Percentiles rank a stretch among this genome's conserved stretches.
phyloP scores from a whole-genome alignment of 2,329 filamentous ascomycete species.

The Arthrobotrys megalospora region DNA sequence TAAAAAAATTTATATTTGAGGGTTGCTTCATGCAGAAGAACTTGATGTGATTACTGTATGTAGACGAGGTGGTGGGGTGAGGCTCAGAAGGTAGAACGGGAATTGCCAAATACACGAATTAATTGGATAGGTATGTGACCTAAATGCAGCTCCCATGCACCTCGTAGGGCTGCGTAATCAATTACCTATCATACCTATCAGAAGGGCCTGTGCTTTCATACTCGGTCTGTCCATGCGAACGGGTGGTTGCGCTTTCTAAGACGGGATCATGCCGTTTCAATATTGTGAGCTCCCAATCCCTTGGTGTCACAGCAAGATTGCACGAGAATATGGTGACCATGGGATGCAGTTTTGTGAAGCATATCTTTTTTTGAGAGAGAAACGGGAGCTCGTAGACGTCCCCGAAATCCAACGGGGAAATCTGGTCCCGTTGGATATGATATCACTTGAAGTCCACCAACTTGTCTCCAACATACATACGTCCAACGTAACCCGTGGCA shows the following conservation, averaged over 20 bases:
- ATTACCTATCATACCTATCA: slow-evolving; percentile 9
- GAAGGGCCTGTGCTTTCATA: slow-evolving; percentile 11
- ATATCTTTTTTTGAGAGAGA: neutral
- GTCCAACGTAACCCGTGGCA: slow-evolving; percentile 30
- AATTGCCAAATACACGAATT: neutral
- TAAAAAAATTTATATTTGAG: slow-evolving; percentile 24
- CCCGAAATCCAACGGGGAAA: neutral
- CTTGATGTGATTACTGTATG: slow-evolving; percentile 25
- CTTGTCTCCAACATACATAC: slow-evolving; percentile 5
- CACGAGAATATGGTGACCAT: slow-evolving; percentile 33
- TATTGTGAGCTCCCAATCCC: slow-evolving; percentile 26
- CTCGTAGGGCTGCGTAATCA: slow-evolving; percentile 52
- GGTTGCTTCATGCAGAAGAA: slow-evolving; percentile 23
- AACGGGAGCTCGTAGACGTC: slow-evolving; percentile 15
- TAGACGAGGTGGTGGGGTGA: slow-evolving; percentile 31
- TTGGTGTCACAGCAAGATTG: slow-evolving; percentile 38
- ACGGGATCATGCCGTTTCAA: slow-evolving; percentile 14
- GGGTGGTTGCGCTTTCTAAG: slow-evolving; percentile 26
- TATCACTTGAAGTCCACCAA: slow-evolving; percentile 9
- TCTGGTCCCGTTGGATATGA: slow-evolving; percentile 15
- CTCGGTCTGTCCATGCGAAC: slow-evolving; percentile 15
- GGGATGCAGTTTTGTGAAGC: neutral
- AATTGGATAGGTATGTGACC: slow-evolving; percentile 15
- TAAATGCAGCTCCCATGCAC: slow-evolving; percentile 29
- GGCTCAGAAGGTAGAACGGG: slow-evolving; percentile 35